Percentiles rank a stretch among this genome's conserved stretches.
These are phyloP conservation scores for Neurospora sp. DNA, from an alignment of 495 filamentous ascomycete species.

Conservation along the genomic window DNA sequence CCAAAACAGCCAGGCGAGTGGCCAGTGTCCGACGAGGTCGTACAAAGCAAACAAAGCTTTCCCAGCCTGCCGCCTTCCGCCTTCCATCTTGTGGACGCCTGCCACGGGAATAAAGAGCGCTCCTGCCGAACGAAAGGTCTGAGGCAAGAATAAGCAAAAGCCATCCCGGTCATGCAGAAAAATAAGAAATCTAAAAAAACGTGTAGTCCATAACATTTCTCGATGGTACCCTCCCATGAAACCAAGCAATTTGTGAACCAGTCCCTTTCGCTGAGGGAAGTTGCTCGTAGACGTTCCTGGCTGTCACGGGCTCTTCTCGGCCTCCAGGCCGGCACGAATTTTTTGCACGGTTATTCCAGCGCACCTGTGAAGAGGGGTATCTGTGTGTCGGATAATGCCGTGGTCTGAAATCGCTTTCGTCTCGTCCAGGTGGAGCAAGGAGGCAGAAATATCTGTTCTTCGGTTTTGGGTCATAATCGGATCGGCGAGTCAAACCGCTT, in stretches of 20 bases:
- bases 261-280: constrained; percentile 7
- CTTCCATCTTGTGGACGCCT: constrained; percentile 20
- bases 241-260: constrained; percentile 14
- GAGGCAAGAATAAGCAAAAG: constrained; percentile 24
- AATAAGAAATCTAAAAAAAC: constrained; percentile 30
- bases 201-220: constrained; percentile 12
- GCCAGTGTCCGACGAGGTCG: constrained; percentile 19
- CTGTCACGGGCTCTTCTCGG: constrained; percentile 1
- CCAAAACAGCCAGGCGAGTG: constrained; percentile 19
- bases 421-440: not conserved
- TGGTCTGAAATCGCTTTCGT: not conserved
- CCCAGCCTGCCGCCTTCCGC: constrained; percentile 8
- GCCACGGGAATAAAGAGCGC: constrained; percentile 30
- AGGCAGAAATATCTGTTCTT: not conserved
- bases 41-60: constrained; percentile 17
- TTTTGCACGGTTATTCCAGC: constrained; percentile 9
- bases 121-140: constrained; percentile 20
- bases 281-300: constrained; percentile 4
- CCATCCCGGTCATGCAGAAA: constrained; percentile 37
- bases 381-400: constrained; percentile 2
- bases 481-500: constrained; percentile 16
- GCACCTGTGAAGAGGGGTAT: constrained; percentile 8
- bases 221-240: constrained; percentile 12
- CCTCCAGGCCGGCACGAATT: not conserved
- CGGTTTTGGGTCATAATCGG: constrained; percentile 15